Evolutionary conservation across 805 yeast species (phyloP).

Genomic region (Priceomyces melissophilus): DNA sequence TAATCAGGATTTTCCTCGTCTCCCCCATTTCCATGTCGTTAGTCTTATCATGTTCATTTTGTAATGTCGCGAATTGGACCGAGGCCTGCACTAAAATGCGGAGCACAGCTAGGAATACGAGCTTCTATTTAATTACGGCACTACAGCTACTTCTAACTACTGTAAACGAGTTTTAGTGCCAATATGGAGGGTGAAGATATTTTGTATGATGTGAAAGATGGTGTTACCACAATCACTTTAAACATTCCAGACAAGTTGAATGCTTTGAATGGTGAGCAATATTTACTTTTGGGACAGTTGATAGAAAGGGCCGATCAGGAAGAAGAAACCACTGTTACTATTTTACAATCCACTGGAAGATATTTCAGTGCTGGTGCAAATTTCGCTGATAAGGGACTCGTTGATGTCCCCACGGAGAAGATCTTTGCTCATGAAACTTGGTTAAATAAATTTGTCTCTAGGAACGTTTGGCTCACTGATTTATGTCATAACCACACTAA

Average conservation of each 20-base stretch:
- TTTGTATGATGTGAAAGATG: slow-evolving; percentile 42
- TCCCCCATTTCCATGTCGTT: too few species aligned
- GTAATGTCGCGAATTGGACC: too few species aligned
- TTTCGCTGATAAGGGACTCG: slow-evolving; percentile 40
- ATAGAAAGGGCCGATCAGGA: slow-evolving; percentile 63
- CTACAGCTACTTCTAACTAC: too few species aligned
- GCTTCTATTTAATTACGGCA: too few species aligned
- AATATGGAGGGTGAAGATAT: slow-evolving; percentile 23
- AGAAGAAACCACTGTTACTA: slow-evolving; percentile 58
- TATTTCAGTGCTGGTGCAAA: slow-evolving; percentile 87
- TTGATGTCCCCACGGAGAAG: slow-evolving; percentile 25
- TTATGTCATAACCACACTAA: slow-evolving; percentile 69
- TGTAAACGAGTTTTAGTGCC: too few species aligned
- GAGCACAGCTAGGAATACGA: too few species aligned
- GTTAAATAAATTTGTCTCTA: slow-evolving; percentile 59
- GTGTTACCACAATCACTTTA: slow-evolving; percentile 60
- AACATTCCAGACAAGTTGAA: slow-evolving; percentile 60
- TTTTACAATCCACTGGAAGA: slow-evolving; percentile 67
- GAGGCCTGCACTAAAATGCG: too few species aligned
- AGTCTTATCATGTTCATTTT: too few species aligned
- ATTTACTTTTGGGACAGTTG: slow-evolving; percentile 53
- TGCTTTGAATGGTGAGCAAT: slow-evolving; percentile 65
- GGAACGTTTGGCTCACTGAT: slow-evolving; percentile 67
- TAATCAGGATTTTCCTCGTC: too few species aligned
- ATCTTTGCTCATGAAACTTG: slow-evolving; percentile 42